phyloP scores from a whole-genome alignment of 495 filamentous ascomycete genomes.

The Aspergillus bertholletiae region DNA sequence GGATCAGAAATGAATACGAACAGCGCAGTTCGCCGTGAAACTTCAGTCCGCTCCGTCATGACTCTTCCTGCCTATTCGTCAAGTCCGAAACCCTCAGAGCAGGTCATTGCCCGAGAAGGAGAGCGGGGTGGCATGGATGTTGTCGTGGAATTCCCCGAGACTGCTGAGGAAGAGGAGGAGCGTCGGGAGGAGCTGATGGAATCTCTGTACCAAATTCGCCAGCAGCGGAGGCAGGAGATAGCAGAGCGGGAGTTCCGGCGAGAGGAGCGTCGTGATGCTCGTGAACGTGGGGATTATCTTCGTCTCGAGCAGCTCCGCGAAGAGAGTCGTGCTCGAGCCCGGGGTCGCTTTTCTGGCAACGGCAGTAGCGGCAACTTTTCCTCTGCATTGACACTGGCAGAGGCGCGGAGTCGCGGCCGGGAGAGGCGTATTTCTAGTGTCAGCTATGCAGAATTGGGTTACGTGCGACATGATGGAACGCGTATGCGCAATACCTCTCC shows the following conservation, averaged over 20 bases:
- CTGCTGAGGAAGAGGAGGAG: conserved; percentile 67
- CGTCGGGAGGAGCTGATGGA: conserved; percentile 93
- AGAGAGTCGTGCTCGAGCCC: conserved; percentile 32
- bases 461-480: conserved; percentile 85
- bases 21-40: conserved; percentile 70
- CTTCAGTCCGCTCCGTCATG: conserved; percentile 85
- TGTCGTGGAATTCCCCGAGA: conserved; percentile 81
- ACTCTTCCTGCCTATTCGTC: conserved; percentile 79
- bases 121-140: conserved; percentile 90
- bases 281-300: conserved; percentile 60
- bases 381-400: conserved; percentile 45
- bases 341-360: conserved; percentile 26
- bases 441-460: conserved; percentile 79
- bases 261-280: conserved; percentile 61
- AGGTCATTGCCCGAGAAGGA: conserved; percentile 84
- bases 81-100: conserved; percentile 69
- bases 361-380: conserved; percentile 26
- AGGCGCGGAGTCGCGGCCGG: conserved; percentile 65
- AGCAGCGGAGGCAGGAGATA: conserved; percentile 70
- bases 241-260: conserved; percentile 74
- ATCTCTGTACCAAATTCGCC: conserved; percentile 81
- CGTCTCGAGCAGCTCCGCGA: conserved; percentile 58
- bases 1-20: conserved; percentile 31
- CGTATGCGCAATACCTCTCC: conserved; percentile 76
- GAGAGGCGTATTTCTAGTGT: conserved; percentile 78